phyloP scores from a whole-genome alignment of 768 basidiomycete species.

The Xerocomus potaroensis region DNA sequence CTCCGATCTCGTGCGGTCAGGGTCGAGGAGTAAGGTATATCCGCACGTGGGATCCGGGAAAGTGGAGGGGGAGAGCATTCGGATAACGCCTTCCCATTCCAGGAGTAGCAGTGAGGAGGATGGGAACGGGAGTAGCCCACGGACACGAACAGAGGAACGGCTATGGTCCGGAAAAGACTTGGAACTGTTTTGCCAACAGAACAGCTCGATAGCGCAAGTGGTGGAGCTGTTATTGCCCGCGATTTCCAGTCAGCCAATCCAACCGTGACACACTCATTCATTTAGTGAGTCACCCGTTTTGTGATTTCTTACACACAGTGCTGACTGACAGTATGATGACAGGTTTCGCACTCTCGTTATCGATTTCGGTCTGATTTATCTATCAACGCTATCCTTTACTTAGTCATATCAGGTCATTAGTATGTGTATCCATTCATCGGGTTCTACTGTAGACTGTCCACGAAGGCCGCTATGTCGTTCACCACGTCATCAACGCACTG shows the following conservation, averaged over 20 bases:
- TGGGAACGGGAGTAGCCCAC: slow-evolving; percentile 29
- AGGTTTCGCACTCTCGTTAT: slow-evolving; percentile 22
- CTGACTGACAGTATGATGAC: slow-evolving; percentile 7
- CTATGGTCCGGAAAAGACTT: slow-evolving; percentile 82
- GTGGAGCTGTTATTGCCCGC: slow-evolving; percentile 60
- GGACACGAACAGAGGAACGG: slow-evolving; percentile 41
- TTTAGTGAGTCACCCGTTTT: slow-evolving; percentile 18
- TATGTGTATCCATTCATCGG: slow-evolving; percentile 29
- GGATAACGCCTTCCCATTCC: slow-evolving; percentile 20
- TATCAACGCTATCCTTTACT: slow-evolving; percentile 22
- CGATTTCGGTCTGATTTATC: slow-evolving; percentile 24
- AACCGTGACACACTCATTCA: slow-evolving; percentile 16
- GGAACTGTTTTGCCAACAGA: slow-evolving; percentile 82
- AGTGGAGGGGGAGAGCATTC: slow-evolving; percentile 50
- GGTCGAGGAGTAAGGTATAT: slow-evolving; percentile 68
- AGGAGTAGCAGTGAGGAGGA: slow-evolving; percentile 31
- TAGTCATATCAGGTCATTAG: slow-evolving; percentile 23
- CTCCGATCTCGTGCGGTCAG: slow-evolving; percentile 53
- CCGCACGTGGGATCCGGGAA: slow-evolving; percentile 59
- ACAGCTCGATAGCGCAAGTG: slow-evolving; percentile 77
- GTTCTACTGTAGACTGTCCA: slow-evolving; percentile 13
- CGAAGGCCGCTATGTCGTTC: slow-evolving; percentile 25
- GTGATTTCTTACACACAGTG: neutral
- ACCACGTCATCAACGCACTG: slow-evolving; percentile 23
- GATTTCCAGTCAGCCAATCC: slow-evolving; percentile 36